These are phyloP conservation scores for Neonectria coccinea DNA, from an alignment of 2,329 filamentous ascomycete species.

Conservation along the genomic window DNA sequence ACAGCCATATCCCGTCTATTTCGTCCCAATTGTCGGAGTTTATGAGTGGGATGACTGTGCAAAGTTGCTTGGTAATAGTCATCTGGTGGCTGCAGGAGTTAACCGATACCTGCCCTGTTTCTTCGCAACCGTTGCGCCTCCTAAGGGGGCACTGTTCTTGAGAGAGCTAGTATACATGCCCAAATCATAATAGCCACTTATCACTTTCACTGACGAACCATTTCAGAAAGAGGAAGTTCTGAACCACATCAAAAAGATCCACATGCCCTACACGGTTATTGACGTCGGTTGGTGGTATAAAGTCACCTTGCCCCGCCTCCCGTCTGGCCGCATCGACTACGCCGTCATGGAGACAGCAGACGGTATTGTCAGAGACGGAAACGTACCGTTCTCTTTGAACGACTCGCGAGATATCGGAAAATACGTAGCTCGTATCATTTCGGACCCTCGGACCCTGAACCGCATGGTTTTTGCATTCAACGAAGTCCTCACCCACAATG, in stretches of 20 bases:
- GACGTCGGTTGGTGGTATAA: conserved; percentile 71
- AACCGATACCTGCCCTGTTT: no score
- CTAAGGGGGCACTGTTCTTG: no score
- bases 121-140: no score
- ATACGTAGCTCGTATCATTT: conserved; percentile 62
- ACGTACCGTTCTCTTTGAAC: conserved; percentile 57
- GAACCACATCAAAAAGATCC: conserved; percentile 56
- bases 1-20: no score
- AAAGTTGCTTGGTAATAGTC: no score
- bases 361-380: conserved; percentile 59
- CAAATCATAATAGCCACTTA: no score
- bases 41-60: no score
- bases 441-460: conserved; percentile 65
- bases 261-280: conserved; percentile 67
- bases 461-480: conserved; percentile 61
- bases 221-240: no score
- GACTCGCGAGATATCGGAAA: conserved; percentile 64
- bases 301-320: conserved; percentile 47
- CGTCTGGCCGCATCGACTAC: conserved; percentile 40
- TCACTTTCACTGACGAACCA: no score
- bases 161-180: no score
- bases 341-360: conserved; percentile 49
- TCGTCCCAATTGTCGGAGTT: no score
- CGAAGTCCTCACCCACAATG: conserved; percentile 57
- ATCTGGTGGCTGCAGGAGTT: no score